Conservation (phyloP, 202 grass and related monocot species). For the Elaeis oleifera region DNA sequence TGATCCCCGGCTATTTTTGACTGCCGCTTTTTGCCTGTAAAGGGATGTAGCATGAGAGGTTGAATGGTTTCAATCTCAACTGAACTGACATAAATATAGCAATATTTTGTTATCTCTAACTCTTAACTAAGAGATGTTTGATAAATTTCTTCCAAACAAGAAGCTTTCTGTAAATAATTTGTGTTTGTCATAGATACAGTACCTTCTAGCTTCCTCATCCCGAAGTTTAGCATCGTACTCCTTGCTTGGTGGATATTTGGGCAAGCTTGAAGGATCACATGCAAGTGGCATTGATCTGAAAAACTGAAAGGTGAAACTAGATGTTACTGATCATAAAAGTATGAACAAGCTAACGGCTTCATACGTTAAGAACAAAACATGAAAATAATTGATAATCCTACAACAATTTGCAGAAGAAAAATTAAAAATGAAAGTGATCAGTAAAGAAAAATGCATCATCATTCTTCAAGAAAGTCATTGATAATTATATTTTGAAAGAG, state of each 20-base stretch:
- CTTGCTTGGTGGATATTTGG: conserved; percentile 92
- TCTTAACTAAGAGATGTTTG: neutral
- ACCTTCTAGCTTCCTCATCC: conserved; percentile 64
- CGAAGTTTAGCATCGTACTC: conserved; percentile 81
- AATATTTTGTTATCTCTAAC: too few relatives aligned
- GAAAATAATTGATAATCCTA: neutral
- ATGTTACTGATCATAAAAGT: neutral
- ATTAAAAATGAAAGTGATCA: too few relatives aligned
- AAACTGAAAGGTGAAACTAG: conserved; percentile 41
- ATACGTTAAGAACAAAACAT: neutral
- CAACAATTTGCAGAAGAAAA: too few relatives aligned
- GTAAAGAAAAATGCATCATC: too few relatives aligned
- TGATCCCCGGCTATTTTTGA: conserved; percentile 34
- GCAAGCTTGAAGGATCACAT: conserved; percentile 60
- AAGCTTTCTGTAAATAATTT: neutral
- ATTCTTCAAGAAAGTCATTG: too few relatives aligned
- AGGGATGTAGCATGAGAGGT: neutral
- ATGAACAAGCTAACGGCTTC: neutral
- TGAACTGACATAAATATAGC: too few relatives aligned
- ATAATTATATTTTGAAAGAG: too few relatives aligned
- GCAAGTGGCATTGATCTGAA: conserved; percentile 61
- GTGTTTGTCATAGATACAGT: neutral
- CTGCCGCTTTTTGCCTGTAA: conserved; percentile 38
- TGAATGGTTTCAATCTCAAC: neutral
- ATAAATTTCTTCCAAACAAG: conserved; percentile 1